phyloP scores from a whole-genome alignment of 805 yeast genomes.

The Hanseniaspora mollemarum region DNA sequence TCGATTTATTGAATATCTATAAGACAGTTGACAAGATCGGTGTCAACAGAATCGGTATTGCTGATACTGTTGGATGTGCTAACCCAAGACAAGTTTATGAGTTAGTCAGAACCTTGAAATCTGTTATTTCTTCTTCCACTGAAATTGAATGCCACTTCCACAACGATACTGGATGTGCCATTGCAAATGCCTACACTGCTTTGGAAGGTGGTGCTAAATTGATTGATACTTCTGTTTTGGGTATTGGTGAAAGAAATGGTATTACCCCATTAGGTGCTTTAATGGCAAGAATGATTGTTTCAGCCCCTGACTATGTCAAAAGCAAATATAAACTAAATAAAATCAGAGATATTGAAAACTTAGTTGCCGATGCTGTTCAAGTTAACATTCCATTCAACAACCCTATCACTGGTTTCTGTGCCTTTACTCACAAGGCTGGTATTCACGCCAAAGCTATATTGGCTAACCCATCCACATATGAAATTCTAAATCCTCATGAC shows the following conservation, averaged over 20 bases:
- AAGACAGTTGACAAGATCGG: conserved; percentile 95
- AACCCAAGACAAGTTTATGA: conserved; percentile 98
- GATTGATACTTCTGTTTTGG: conserved; percentile 89
- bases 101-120: conserved; percentile 81
- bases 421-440: conserved; percentile 98
- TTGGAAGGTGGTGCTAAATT: conserved; percentile 94
- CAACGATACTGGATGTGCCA: conserved; percentile 97
- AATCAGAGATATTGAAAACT: conserved; percentile 86
- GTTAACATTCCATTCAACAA: conserved; percentile 96
- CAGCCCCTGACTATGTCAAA: conserved; percentile 90
- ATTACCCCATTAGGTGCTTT: conserved; percentile 94
- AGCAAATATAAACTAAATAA: conserved; percentile 91
- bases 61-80: conserved; percentile 98
- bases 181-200: conserved; percentile 96
- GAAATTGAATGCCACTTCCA: conserved; percentile 98
- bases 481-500: conserved; percentile 86
- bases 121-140: conserved; percentile 88
- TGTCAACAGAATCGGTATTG: conserved; percentile 97
- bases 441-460: conserved; percentile 97
- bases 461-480: conserved; percentile 98
- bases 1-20: conserved; percentile 87
- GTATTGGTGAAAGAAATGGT: conserved; percentile 98
- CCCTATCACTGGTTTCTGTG: conserved; percentile 98
- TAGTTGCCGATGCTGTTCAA: conserved; percentile 95
- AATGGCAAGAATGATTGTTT: conserved; percentile 99